These are phyloP conservation scores for Lipomyces orientalis DNA, from an alignment of 805 yeast genomes.

Conservation along the genomic window DNA sequence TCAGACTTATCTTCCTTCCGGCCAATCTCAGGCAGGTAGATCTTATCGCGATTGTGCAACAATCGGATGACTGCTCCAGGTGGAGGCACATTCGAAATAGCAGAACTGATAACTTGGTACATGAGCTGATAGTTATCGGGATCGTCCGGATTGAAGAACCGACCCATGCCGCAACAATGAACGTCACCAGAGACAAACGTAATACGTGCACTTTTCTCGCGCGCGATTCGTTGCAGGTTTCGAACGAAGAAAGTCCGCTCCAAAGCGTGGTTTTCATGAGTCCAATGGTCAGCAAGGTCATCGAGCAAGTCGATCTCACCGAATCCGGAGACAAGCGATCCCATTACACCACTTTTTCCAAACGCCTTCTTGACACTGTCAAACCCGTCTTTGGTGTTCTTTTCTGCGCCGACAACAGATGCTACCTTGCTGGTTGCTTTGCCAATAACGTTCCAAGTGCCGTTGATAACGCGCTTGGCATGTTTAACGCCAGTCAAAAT, in stretches of 20 bases:
- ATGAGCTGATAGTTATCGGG: constrained; percentile 69
- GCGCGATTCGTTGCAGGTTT: constrained; percentile 68
- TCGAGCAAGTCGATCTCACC: constrained; percentile 90
- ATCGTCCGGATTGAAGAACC: constrained; percentile 62
- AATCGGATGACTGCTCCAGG: constrained; percentile 83
- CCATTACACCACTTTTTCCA: constrained; percentile 52
- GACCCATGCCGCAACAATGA: constrained; percentile 83
- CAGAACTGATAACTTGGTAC: constrained; percentile 72
- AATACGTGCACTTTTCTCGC: constrained; percentile 67
- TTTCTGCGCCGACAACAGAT: constrained; percentile 62
- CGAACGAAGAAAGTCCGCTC: constrained; percentile 78
- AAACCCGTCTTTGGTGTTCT: constrained; percentile 34
- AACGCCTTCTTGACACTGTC: constrained; percentile 44
- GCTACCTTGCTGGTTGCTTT: constrained; percentile 49
- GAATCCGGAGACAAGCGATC: constrained; percentile 85
- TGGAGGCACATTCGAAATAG: constrained; percentile 91
- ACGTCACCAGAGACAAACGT: constrained; percentile 94
- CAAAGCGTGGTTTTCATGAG: constrained; percentile 80
- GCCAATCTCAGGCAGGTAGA: constrained; percentile 32
- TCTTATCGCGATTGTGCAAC: constrained; percentile 76
- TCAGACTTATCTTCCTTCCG: constrained; percentile 17
- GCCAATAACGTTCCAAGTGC: constrained; percentile 36
- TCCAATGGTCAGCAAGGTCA: constrained; percentile 97
- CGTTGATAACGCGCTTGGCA: constrained; percentile 46
- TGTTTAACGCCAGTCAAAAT: constrained; percentile 55